Base-by-base conservation (phyloP, 169 alveolate genomes). In the Miamiensis avidus region DNA sequence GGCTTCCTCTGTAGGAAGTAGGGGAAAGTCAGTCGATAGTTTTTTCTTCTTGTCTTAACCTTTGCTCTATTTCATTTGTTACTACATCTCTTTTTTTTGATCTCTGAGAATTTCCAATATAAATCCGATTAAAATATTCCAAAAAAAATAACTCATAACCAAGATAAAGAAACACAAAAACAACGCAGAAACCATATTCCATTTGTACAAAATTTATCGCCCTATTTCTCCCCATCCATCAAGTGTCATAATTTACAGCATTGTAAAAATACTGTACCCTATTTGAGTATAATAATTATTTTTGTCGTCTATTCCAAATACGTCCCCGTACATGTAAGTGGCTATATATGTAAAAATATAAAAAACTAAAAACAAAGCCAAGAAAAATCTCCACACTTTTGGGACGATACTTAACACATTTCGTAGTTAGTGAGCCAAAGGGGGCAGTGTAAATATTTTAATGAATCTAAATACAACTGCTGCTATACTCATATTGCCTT, bases 181-280 rank as follows among this genome's bases (percentile, higher is more conserved):
- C 16, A 31, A 79, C 0, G 84, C 84, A 65, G 75, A 34, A 0
- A 79, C 25, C 0, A 49, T 49, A 65, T 49, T 79, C 65, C 73
- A 11, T 65, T 64, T 49, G 29, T 72, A 34, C 64, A 79, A 31
- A 0, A 79, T 33, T 29, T 79, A 69, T 64, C 84, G 34, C 27
- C 84, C 84, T 0, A 79, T 49, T 49, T 79, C 74, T 6, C 84
- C 84, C 84, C 84, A 79, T n/a, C 84, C 84, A 65, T 79, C 84
- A 25, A 79, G 20, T 0, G 84, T 79, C 84, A 79, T 79, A 29
- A 79, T 79, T 29, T 79, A 27, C 15, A 79, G 20, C 84, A 79
- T 79, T 0, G 84, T 79, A 31, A 79, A 49, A 25, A 79, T 34
- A 29, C 65, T 29, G 64, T 34, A 49, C 11, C 75, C 76, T n/a